Conservation (phyloP, 768 basidiomycete genomes). For the Coprinellus micaceus region DNA sequence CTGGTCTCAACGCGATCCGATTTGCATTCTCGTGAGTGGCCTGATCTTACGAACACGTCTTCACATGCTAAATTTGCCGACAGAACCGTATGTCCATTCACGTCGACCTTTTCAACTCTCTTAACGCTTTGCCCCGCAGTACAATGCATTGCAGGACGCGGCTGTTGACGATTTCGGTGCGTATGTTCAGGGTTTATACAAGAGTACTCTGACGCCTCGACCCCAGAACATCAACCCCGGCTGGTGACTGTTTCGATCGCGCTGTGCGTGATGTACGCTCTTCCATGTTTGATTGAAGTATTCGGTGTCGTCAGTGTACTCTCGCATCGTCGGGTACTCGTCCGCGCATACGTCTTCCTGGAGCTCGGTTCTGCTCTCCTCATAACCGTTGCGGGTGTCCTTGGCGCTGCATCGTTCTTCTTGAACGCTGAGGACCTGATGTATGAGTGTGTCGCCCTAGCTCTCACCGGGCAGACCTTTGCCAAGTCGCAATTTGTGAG, state of each 20-base stretch:
- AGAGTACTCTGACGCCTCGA: not conserved
- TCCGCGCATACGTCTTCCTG: slow-evolving; percentile 27
- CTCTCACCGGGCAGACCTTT: slow-evolving; percentile 28
- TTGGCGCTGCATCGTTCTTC: slow-evolving; percentile 37
- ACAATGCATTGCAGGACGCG: slow-evolving; percentile 35
- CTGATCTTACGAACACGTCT: not conserved
- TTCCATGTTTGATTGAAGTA: slow-evolving; percentile 27
- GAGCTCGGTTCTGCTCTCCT: slow-evolving; percentile 34
- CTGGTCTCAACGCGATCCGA: slow-evolving; percentile 37
- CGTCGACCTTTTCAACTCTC: no score
- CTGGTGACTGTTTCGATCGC: slow-evolving; percentile 32
- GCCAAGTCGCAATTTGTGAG: slow-evolving; percentile 39
- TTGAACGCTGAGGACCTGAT: slow-evolving; percentile 37
- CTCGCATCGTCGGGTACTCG: slow-evolving; percentile 26
- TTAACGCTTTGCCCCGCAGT: slow-evolving; percentile 16
- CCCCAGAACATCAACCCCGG: slow-evolving; percentile 18
- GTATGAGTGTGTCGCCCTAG: slow-evolving; percentile 32
- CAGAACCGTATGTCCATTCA: slow-evolving; percentile 22
- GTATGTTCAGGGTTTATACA: slow-evolving; percentile 24
- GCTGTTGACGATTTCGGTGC: no score
- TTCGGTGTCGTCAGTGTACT: slow-evolving; percentile 28
- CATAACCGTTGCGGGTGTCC: slow-evolving; percentile 32
- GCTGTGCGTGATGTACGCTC: slow-evolving; percentile 35
- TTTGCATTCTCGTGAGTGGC: slow-evolving; percentile 32
- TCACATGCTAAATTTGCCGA: not conserved